Base-by-base conservation (phyloP, 2,329 filamentous ascomycete species). In the Clonostachys rosea region DNA sequence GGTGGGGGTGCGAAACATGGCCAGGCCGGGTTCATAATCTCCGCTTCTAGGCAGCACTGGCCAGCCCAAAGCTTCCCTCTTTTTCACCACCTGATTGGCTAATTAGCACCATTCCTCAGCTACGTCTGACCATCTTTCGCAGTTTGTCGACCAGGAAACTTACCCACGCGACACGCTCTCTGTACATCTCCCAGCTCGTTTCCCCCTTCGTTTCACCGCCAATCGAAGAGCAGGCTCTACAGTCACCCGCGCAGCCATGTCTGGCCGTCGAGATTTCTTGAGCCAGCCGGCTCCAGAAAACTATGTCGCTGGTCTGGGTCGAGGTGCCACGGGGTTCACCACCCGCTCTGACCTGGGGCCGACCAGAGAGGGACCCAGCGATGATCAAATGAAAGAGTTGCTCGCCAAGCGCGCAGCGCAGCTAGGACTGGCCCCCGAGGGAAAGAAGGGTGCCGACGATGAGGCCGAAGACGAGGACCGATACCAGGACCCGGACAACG, bases 351-450 rank as follows among this genome's bases (percentile, higher is more conserved):
- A 99, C 78, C 77, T 99, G 49, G 94, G 95, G 49, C 94, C 95
- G 44, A 92, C 92, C 49, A 83, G 92, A 59, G 92, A 96, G 73
- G 94, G 94, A 14, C 94, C 94, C 43, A 96, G 89, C 51, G 92
- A 96, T 59, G 94, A 99, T 64, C 92, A 97, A 70, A 96, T 99
- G 71, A 96, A 97, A 67, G 94, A 96, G 67, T 91, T 90, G 52
- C 86, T 99, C 57, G 91, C 91, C 43, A 96, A 96, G 69, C 86
- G 95, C 58, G 92, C 94, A 8, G 88, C 89, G 48, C 83, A 89
- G 61, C 80, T 97, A 50, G 92, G 91, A 6, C 65, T 81, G n/a
- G 66, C 66, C 42, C 33, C 42, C 40, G 82, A 81, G 8, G 82
- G 84, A 47, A 86, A 87, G 52, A 81, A 79, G 52, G 83, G 84